A percentile compares a stretch with the other conserved stretches of the same genome.
Conservation (phyloP, 805 yeast species). For the Saccharomycopsis guyanensis region DNA sequence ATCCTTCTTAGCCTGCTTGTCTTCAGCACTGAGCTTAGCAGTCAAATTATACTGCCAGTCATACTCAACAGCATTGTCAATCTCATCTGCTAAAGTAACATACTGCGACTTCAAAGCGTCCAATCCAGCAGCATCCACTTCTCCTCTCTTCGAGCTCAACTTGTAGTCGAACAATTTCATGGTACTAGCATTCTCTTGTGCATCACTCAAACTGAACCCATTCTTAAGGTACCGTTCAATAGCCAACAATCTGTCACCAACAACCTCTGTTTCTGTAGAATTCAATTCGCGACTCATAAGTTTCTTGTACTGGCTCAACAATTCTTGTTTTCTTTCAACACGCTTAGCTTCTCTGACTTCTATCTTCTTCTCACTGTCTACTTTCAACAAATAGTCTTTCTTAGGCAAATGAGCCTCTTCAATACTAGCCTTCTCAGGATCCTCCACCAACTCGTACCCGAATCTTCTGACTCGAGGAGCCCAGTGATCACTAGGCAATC, state of each 20-base stretch:
- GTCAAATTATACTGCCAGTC: constrained; percentile 33
- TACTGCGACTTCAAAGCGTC: constrained; percentile 28
- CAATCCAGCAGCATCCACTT: constrained; percentile 28
- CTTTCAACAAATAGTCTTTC: constrained; percentile 54
- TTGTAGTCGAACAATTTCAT: constrained; percentile 39
- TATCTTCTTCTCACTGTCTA: constrained; percentile 37
- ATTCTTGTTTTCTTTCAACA: constrained; percentile 25
- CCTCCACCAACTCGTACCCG: constrained; percentile 53
- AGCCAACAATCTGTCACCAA: constrained; percentile 45
- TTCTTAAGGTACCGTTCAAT: constrained; percentile 48
- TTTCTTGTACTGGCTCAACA: constrained; percentile 28
- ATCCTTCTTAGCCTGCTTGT: constrained; percentile 24
- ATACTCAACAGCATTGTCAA: constrained; percentile 38
- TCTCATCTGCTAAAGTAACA: constrained; percentile 28
- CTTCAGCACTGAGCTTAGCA: constrained; percentile 30
- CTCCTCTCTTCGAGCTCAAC: constrained; percentile 33
- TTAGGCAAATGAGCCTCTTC: constrained; percentile 61
- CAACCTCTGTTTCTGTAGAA: constrained; percentile 27
- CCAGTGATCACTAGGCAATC: constrained; percentile 84
- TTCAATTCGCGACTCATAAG: constrained; percentile 23
- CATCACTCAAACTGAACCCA: constrained; percentile 51
- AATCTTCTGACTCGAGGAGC: constrained; percentile 82
- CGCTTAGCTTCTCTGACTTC: constrained; percentile 37
- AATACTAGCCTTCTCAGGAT: constrained; percentile 40
- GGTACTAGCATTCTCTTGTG: constrained; percentile 51